Conservation (phyloP, 139 green algal species). For the Coelastrella sp. region DNA sequence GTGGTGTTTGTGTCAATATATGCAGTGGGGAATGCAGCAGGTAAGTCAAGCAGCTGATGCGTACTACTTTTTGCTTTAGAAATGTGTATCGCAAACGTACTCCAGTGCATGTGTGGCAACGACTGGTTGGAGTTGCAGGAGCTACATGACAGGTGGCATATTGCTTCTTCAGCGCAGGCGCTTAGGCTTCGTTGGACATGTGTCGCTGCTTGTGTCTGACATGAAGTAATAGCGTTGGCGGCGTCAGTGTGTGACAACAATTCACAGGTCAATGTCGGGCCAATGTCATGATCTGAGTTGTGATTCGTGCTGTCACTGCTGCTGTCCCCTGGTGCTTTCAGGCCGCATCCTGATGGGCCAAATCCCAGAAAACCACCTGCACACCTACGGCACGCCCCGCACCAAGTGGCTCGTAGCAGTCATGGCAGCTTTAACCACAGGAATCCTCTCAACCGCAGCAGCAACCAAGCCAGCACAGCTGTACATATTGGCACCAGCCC, state of each 20-base stretch:
- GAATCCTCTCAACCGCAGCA: constrained; percentile 27
- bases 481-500: constrained; percentile 56
- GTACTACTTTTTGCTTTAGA: neutral
- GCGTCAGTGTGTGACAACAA: too few species aligned
- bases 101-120: too few species aligned
- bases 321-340: neutral
- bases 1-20: constrained; percentile 82
- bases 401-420: constrained; percentile 56
- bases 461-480: constrained; percentile 50
- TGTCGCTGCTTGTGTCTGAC: too few species aligned
- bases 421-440: neutral
- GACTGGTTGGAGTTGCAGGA: too few species aligned
- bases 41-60: neutral
- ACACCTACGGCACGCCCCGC: constrained; percentile 55
- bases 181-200: too few species aligned
- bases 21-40: constrained; percentile 77
- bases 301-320: neutral
- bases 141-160: too few species aligned
- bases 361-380: constrained; percentile 63
- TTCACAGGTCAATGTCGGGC: neutral
- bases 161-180: too few species aligned
- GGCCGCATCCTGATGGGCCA: constrained; percentile 70
- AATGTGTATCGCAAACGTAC: neutral
- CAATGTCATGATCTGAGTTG: too few species aligned
- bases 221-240: too few species aligned